Conservation (phyloP, 768 basidiomycete genomes). For the Mycena crocata region DNA sequence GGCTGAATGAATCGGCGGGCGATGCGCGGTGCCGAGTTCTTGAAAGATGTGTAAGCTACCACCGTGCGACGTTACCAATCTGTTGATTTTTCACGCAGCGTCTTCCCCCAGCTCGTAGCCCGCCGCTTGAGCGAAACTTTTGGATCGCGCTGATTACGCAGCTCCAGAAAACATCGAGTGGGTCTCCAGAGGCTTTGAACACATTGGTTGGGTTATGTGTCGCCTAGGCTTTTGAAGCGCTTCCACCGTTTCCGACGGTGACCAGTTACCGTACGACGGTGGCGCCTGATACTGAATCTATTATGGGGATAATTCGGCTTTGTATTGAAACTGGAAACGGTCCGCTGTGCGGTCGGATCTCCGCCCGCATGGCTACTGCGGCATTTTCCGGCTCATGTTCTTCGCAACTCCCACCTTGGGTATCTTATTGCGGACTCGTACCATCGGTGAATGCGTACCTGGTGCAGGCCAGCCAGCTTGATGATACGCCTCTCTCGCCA, state of each 20-base stretch:
- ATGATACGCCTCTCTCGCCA: not conserved
- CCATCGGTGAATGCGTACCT: not conserved
- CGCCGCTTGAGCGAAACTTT: not conserved
- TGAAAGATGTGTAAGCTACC: conserved; percentile 1
- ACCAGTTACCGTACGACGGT: not conserved
- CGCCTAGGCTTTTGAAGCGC: not conserved
- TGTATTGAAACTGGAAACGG: not conserved
- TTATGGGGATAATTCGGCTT: not conserved
- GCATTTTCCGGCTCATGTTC: not conserved
- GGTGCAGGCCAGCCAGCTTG: not conserved
- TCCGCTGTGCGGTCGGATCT: not conserved
- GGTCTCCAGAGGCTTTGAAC: not conserved
- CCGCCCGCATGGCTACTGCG: not conserved
- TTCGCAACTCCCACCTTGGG: not conserved
- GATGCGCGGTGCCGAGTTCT: conserved; percentile 1
- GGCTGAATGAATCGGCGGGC: not conserved
- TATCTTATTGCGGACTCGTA: not conserved
- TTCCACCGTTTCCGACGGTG: not conserved
- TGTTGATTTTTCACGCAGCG: not conserved
- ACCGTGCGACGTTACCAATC: too few relatives aligned
- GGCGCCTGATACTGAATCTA: not conserved
- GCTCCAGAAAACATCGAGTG: not conserved
- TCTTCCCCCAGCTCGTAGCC: not conserved
- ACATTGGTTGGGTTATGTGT: not conserved
- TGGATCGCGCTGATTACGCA: not conserved